These are phyloP conservation scores for thale cress (Arabidopsis thaliana) DNA, from an alignment of 345 rosid genomes.

Conservation along the genomic window DNA sequence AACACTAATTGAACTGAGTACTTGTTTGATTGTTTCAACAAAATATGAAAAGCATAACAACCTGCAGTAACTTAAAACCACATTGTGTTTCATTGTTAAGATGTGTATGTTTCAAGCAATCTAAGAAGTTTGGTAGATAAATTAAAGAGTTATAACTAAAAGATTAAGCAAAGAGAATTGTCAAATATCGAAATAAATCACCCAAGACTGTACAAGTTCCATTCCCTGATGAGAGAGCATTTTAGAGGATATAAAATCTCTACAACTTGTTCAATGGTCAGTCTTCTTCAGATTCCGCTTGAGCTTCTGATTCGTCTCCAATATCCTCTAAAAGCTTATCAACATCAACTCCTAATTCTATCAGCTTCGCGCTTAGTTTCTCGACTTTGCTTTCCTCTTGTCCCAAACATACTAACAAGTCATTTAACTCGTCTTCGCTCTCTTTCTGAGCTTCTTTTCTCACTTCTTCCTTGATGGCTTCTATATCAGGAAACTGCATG, in stretches of 20 bases:
- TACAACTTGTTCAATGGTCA: constrained; percentile 47
- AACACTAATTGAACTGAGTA: not conserved
- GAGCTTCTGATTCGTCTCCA: constrained; percentile 82
- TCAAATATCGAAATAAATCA: constrained; percentile 11
- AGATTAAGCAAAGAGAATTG: constrained; percentile 11
- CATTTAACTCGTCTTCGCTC: constrained; percentile 90
- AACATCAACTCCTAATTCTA: constrained; percentile 88
- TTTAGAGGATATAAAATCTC: constrained; percentile 14
- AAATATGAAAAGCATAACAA: not conserved
- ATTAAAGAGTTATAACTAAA: not conserved
- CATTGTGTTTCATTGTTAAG: not conserved
- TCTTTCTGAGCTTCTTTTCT: constrained; percentile 97
- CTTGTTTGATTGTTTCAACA: not conserved
- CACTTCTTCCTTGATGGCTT: constrained; percentile 76
- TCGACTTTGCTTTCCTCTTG: constrained; percentile 98
- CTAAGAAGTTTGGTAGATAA: constrained; percentile 22
- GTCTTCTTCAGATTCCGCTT: constrained; percentile 71
- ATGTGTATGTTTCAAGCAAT: constrained; percentile 16
- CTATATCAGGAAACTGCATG: constrained; percentile 53
- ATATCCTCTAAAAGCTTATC: constrained; percentile 84
- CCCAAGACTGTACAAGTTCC: constrained; percentile 38
- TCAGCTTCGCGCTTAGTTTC: constrained; percentile 68
- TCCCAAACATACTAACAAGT: constrained; percentile 94
- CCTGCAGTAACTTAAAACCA: not conserved
- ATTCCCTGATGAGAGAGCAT: constrained; percentile 20